Conservation (phyloP, 2,329 filamentous ascomycete species). For the Emergomyces pasteurianus region DNA sequence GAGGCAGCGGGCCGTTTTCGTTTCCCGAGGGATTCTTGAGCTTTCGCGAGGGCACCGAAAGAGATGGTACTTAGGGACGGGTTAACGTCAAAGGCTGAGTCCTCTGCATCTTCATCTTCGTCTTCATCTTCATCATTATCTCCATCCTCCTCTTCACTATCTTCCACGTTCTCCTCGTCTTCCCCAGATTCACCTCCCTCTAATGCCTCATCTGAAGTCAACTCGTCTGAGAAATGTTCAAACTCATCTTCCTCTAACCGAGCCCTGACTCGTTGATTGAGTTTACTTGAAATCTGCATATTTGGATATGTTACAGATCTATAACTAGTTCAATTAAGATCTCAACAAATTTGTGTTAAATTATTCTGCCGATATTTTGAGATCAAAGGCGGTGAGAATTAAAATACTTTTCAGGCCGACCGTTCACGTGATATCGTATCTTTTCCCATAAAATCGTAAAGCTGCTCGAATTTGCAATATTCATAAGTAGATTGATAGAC, state of each 20-base stretch:
- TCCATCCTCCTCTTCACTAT: conserved; percentile 9
- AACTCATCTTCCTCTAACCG: conserved; percentile 28
- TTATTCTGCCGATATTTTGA: background rate
- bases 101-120: background rate
- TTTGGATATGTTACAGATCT: background rate
- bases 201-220: conserved; percentile 13
- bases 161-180: conserved; percentile 15
- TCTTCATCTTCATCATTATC: conserved; percentile 20
- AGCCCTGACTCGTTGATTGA: conserved; percentile 33
- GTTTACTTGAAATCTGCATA: conserved; percentile 27
- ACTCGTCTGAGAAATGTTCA: conserved; percentile 17
- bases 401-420: background rate
- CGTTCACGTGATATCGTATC: background rate
- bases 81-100: conserved; percentile 20
- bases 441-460: too few species aligned
- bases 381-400: background rate
- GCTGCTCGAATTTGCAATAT: too few species aligned
- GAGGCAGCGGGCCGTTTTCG: conserved; percentile 14
- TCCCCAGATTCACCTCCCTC: conserved; percentile 7
- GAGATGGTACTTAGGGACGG: conserved; percentile 51
- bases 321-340: too few species aligned
- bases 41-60: conserved; percentile 82
- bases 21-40: conserved; percentile 46
- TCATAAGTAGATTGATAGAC: background rate
- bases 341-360: background rate